These are phyloP conservation scores for Sistotremastrum suecicum DNA, from an alignment of 768 basidiomycete species.

Conservation along the genomic window DNA sequence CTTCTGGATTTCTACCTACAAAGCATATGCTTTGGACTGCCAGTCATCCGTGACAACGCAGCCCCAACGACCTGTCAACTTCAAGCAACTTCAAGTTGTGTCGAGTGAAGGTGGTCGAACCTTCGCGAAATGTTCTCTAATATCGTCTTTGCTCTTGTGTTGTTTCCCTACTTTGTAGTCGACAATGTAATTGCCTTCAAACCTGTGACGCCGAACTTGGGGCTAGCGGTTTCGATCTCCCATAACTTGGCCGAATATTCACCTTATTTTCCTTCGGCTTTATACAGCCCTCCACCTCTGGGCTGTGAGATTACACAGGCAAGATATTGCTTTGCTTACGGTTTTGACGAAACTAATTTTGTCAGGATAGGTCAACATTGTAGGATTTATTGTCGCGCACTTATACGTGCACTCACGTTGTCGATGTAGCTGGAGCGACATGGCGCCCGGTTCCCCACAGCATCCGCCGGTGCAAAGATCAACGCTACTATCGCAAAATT, in stretches of 20 bases:
- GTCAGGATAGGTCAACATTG: constrained; percentile 40
- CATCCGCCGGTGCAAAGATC: constrained; percentile 29
- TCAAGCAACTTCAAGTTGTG: no score
- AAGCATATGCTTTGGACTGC: no score
- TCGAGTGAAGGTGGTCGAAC: no score
- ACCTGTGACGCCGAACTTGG: no score
- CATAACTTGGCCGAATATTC: constrained; percentile 43
- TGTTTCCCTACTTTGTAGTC: no score
- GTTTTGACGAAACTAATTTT: background rate
- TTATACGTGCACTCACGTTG: background rate
- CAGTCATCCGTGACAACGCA: no score
- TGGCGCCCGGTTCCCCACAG: constrained; percentile 65
- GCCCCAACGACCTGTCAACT: no score
- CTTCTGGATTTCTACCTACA: no score
- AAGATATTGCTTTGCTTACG: background rate
- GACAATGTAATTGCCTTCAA: no score
- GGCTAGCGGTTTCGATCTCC: no score
- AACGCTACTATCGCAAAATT: constrained; percentile 38
- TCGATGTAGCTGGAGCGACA: constrained; percentile 57
- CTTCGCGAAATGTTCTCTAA: no score
- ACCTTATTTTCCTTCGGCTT: constrained; percentile 37
- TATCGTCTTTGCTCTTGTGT: no score
- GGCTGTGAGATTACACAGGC: constrained; percentile 46
- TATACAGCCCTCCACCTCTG: constrained; percentile 31
- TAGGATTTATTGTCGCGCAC: constrained; percentile 16